phyloP scores from a whole-genome alignment of 2,329 filamentous ascomycete genomes.

The Xylariaceae sp. region DNA sequence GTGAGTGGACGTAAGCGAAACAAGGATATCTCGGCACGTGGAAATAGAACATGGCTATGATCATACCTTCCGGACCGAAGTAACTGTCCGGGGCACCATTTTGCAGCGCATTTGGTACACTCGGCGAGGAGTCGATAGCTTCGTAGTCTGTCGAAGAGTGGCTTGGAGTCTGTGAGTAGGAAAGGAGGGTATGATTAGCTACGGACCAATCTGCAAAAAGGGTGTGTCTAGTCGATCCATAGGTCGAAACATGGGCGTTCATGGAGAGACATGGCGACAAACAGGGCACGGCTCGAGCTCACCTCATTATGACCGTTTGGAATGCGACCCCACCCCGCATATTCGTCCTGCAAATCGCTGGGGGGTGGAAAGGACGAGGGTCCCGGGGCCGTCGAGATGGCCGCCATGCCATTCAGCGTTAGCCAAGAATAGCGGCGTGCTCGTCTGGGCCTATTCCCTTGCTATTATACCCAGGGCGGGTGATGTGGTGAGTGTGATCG shows the following conservation, averaged over 20 bases:
- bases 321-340: slow-evolving; percentile 38
- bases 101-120: slow-evolving; percentile 15
- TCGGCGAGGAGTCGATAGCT: slow-evolving; percentile 19
- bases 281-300: slow-evolving; percentile 10
- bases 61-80: slow-evolving; percentile 26
- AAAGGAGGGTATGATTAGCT: slow-evolving; percentile 4
- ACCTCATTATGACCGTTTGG: slow-evolving; percentile 27
- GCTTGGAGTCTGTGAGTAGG: slow-evolving; percentile 20
- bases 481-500: background rate
- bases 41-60: background rate
- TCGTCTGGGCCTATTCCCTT: slow-evolving; percentile 12
- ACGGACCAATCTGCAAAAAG: background rate
- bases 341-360: slow-evolving; percentile 45
- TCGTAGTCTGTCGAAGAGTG: slow-evolving; percentile 27
- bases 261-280: background rate
- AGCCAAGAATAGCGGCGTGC: slow-evolving; percentile 21
- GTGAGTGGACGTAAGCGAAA: background rate
- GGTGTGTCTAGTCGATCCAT: background rate
- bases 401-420: slow-evolving; percentile 40
- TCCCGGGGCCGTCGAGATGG: slow-evolving; percentile 46
- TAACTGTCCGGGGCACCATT: slow-evolving; percentile 26
- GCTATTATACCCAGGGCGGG: slow-evolving; percentile 16
- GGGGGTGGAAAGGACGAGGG: slow-evolving; percentile 42
- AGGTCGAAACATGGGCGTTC: background rate
- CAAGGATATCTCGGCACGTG: background rate